Base-by-base conservation (phyloP, 2,329 filamentous ascomycete species). In the Sphaerulina musiva region DNA sequence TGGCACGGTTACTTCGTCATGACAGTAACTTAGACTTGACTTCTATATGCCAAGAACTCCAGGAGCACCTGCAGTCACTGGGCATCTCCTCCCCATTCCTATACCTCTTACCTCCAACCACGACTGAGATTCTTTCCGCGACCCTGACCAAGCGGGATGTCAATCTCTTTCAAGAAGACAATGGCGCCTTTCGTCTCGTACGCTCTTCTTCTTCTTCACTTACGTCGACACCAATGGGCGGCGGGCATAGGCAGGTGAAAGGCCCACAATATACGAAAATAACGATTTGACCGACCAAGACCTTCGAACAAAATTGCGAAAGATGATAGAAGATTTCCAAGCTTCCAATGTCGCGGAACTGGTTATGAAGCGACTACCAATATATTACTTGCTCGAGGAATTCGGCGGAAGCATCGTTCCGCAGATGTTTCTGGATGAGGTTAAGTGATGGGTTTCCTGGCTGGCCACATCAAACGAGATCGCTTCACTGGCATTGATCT, bases 361-460 rank as follows among this genome's bases (percentile, higher is more conserved):
- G 14, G 64, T 55, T 43, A 48, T 64, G 31, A 66, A 66, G 46
- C 60, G 59, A 7, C 62, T 60, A 31, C 61, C 63, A 46, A 26
- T 65, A 48, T 47, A 52, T 23, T 62, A 58, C 45, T 48, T 57
- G 46, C 53, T 59, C 32, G 53, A 63, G 14, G 59, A 61, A 43
- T 46, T 58, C 23, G 55, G 55, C 20, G 31, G 38, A 10, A 59
- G 55, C 12, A 53, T 59, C 41, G 20, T 64, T 44, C 57, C 62
- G 1, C 53, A 55, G 49, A 54, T 65, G 26, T 54, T 62, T 48
- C 36, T 62, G 11, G 59, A 60, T 45, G 62, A 64, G 57, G 60
- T 57, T 9, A 43, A 56, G 46, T 59, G 2, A 51, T 63, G 40
- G 58, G 63, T 36, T 44, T 61, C 38, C 48, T 64, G 11, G 44